Evolutionary conservation across 1,284 basidiomycete species (phyloP).

Genomic region (Limonomyces culmigenus): DNA sequence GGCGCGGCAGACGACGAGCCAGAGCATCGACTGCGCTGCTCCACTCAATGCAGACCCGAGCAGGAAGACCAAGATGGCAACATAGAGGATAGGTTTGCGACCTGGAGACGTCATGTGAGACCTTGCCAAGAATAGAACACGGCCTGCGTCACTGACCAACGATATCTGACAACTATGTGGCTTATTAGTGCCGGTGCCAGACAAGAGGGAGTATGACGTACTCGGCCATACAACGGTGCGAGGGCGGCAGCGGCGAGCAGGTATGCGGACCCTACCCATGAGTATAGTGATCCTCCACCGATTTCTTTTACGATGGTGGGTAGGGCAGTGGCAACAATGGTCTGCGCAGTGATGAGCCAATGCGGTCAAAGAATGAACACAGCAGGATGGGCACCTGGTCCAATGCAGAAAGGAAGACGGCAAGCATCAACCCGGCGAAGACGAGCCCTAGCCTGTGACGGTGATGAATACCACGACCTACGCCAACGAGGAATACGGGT

Average conservation of each 20-base stretch:
- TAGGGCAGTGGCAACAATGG: constrained; percentile 66
- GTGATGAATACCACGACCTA: too few species aligned
- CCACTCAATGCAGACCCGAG: constrained; percentile 59
- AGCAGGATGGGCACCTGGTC: constrained; percentile 18
- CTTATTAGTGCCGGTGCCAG: too few species aligned
- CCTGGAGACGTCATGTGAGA: too few species aligned
- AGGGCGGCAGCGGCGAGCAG: constrained; percentile 54
- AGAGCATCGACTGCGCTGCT: constrained; percentile 61
- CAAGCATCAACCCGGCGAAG: constrained; percentile 22
- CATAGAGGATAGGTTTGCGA: constrained; percentile 60
- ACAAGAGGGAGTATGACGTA: too few species aligned
- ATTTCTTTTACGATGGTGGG: constrained; percentile 60
- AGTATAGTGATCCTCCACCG: constrained; percentile 50
- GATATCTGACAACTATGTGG: too few species aligned
- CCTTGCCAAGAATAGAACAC: too few species aligned
- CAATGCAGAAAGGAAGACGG: constrained; percentile 24
- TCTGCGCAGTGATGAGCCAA: constrained; percentile 19
- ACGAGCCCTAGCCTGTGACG: constrained; percentile 23
- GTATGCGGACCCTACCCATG: constrained; percentile 69
- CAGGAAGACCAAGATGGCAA: constrained; percentile 44
- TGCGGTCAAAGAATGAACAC: background rate
- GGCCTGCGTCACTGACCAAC: too few species aligned
- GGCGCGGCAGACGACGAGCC: constrained; percentile 59
- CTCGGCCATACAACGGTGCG: constrained; percentile 60
- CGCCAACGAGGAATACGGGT: too few species aligned